These are phyloP conservation scores for Penicillium cataractarum DNA, from an alignment of 495 filamentous ascomycete genomes.

Conservation along the genomic window DNA sequence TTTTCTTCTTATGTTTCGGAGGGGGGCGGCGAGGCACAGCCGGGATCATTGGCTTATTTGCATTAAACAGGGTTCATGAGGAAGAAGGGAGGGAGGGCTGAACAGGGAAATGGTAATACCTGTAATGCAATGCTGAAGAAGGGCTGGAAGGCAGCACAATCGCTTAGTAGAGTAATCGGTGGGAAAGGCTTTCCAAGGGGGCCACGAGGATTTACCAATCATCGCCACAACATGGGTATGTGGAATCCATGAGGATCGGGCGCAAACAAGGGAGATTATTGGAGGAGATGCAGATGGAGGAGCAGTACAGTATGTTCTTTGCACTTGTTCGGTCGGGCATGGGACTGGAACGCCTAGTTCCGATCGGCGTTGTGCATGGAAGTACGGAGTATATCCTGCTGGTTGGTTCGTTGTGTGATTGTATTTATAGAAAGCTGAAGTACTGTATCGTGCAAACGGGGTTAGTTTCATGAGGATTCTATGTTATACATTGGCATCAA, in stretches of 20 bases:
- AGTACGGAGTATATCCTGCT: constrained; percentile 3
- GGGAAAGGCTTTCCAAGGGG: neutral
- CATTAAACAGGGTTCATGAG: constrained; percentile 4
- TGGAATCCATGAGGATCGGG: neutral
- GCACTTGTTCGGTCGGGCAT: neutral
- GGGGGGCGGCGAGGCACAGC: neutral
- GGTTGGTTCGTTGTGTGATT: neutral
- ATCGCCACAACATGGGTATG: constrained; percentile 4
- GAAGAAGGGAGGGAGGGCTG: neutral
- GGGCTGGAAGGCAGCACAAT: neutral
- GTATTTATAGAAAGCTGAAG: neutral
- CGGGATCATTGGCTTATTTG: neutral
- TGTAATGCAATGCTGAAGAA: constrained; percentile 4
- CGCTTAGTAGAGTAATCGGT: neutral
- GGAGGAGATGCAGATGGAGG: neutral
- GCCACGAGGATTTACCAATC: neutral
- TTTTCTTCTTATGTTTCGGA: neutral
- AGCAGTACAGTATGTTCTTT: neutral
- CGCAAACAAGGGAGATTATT: neutral
- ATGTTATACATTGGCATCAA: neutral
- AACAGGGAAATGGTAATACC: neutral
- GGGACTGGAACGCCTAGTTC: neutral
- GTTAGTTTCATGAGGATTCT: neutral
- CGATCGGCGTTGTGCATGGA: neutral
- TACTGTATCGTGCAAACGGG: neutral